A percentile compares a stretch with the other conserved stretches of the same genome.
Conservation (phyloP, 2,329 filamentous ascomycete species). For the Microdochium trichocladiopsis region DNA sequence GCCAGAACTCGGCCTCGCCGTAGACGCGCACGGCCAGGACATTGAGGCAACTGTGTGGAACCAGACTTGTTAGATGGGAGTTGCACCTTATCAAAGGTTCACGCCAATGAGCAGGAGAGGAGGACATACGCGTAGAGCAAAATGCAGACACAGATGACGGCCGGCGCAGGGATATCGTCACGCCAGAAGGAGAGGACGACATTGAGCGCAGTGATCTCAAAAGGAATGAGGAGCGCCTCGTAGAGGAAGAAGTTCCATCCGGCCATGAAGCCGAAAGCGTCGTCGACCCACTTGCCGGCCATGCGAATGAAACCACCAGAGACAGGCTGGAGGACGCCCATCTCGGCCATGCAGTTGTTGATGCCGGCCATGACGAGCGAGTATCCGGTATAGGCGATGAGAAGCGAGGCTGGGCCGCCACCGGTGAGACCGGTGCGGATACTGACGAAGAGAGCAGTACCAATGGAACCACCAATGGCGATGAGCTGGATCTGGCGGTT, state of each 20-base stretch:
- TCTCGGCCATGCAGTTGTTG: constrained; percentile 61
- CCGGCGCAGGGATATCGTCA: constrained; percentile 34
- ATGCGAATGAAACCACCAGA: constrained; percentile 58
- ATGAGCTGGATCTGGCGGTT: constrained; percentile 50
- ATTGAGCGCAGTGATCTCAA: constrained; percentile 31
- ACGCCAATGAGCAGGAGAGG: constrained; percentile 20
- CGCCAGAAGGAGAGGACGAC: constrained; percentile 38
- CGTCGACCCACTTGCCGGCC: constrained; percentile 59
- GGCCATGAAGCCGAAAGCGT: constrained; percentile 53
- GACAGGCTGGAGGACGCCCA: constrained; percentile 56
- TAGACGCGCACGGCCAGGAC: constrained; percentile 32
- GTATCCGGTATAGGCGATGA: constrained; percentile 54
- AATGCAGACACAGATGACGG: constrained; percentile 33
- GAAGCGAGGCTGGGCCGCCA: constrained; percentile 43
- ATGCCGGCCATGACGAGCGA: constrained; percentile 48
- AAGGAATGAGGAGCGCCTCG: constrained; percentile 31
- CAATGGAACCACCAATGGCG: constrained; percentile 51
- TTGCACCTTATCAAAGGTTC: too few relatives aligned
- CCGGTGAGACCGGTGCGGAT: constrained; percentile 49
- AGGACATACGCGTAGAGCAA: constrained; percentile 31
- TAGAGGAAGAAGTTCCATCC: constrained; percentile 36
- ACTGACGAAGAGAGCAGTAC: constrained; percentile 52
- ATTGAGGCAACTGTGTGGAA: constrained; percentile 22
- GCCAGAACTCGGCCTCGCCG: constrained; percentile 37
- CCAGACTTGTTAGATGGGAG: constrained; percentile 21